Evolutionary conservation across 257 asterid species (phyloP).

Genomic region (Linaria vulgaris): DNA sequence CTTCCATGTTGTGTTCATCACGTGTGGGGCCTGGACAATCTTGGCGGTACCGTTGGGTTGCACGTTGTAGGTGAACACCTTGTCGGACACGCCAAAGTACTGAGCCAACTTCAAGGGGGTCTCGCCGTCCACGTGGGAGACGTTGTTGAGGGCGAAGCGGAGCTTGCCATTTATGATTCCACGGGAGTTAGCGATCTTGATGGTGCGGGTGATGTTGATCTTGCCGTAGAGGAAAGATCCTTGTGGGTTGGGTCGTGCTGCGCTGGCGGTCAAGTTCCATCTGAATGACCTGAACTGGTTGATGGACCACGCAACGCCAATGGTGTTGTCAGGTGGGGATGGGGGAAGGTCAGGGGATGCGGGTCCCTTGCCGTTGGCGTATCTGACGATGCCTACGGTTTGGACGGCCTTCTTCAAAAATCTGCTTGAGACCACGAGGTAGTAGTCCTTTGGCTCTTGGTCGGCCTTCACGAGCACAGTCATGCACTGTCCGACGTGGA

Average conservation of each 20-base stretch:
- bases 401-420: conserved; percentile 36
- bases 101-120: conserved; percentile 58
- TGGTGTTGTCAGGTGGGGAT: conserved; percentile 43
- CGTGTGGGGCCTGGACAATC: conserved; percentile 35
- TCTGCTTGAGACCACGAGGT: conserved; percentile 48
- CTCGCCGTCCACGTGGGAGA: conserved; percentile 44
- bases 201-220: conserved; percentile 61
- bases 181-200: conserved; percentile 40
- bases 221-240: conserved; percentile 58
- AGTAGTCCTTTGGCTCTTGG: conserved; percentile 46
- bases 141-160: conserved; percentile 44
- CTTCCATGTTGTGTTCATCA: conserved; percentile 41
- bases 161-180: conserved; percentile 41
- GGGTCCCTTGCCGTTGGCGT: conserved; percentile 33
- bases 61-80: conserved; percentile 38
- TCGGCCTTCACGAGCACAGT: conserved; percentile 51
- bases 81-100: conserved; percentile 41
- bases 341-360: conserved; percentile 46
- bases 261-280: conserved; percentile 60
- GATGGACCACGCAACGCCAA: conserved; percentile 53
- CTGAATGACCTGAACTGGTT: conserved; percentile 59
- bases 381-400: conserved; percentile 40
- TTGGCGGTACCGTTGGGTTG: conserved; percentile 27
- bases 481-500: conserved; percentile 56
- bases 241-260: conserved; percentile 64